These are phyloP conservation scores for Heritiera littoralis DNA, from an alignment of 345 rosid genomes.

Conservation along the genomic window DNA sequence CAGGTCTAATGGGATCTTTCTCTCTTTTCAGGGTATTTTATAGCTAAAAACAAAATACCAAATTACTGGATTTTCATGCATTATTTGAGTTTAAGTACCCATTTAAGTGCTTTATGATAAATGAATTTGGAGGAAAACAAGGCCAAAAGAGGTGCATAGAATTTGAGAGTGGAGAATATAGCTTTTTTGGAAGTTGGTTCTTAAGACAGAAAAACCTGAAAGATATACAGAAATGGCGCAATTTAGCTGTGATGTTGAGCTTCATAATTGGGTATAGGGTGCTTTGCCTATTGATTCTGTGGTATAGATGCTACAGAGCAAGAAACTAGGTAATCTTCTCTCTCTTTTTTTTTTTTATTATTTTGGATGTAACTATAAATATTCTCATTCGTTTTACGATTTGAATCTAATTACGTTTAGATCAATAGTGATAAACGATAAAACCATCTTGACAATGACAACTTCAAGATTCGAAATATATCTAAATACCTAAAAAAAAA, in stretches of 20 bases:
- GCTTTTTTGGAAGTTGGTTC: slow-evolving; percentile 48
- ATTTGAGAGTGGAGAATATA: slow-evolving; percentile 37
- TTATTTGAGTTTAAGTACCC: slow-evolving; percentile 72
- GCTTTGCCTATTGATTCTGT: slow-evolving; percentile 68
- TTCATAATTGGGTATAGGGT: slow-evolving; percentile 78
- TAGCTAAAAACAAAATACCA: slow-evolving; percentile 39
- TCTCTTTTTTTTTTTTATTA: not conserved
- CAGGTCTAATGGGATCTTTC: slow-evolving; percentile 92
- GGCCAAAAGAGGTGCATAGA: slow-evolving; percentile 48
- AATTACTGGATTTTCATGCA: no score
- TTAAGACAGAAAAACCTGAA: slow-evolving; percentile 48
- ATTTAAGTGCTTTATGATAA: slow-evolving; percentile 75
- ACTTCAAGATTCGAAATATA: no score
- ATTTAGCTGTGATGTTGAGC: slow-evolving; percentile 65
- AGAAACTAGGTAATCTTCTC: slow-evolving; percentile 40
- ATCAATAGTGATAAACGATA: no score
- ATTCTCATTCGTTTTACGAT: no score
- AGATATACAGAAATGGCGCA: slow-evolving; percentile 65
- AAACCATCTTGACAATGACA: no score
- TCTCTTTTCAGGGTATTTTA: slow-evolving; percentile 37
- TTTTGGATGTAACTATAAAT: no score
- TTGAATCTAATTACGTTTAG: no score
- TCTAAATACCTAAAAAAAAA: no score
- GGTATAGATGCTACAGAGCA: slow-evolving; percentile 59
- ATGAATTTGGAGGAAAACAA: slow-evolving; percentile 65